A percentile compares a stretch with the other conserved stretches of the same genome.
phyloP scores from a whole-genome alignment of 2,329 filamentous ascomycete species.

The Fusarium papillatum region DNA sequence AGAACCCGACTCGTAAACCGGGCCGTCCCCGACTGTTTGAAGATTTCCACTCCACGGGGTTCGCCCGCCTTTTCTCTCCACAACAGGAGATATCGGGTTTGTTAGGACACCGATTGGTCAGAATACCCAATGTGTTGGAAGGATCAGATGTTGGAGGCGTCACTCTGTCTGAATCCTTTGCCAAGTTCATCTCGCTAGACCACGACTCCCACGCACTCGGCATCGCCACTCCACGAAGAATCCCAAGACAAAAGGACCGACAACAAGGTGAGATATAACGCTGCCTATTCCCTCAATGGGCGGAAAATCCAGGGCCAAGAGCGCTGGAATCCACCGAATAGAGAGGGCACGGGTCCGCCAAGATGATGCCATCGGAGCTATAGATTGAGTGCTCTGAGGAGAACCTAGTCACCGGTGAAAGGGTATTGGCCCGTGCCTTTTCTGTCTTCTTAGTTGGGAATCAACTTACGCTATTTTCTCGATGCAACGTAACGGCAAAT shows the following conservation, averaged over 20 bases:
- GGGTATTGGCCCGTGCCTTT: background rate
- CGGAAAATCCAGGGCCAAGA: background rate
- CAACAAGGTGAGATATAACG: background rate
- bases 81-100: background rate
- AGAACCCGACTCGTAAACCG: background rate
- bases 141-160: background rate
- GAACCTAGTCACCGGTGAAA: background rate
- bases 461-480: background rate
- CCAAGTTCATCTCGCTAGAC: conserved; percentile 3
- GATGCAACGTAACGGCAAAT: background rate
- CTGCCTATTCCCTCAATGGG: background rate
- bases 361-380: conserved; percentile 1
- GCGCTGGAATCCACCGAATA: background rate
- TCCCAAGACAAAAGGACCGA: background rate
- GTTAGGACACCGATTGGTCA: background rate
- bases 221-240: background rate
- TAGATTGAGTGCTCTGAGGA: background rate
- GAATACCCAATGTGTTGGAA: background rate
- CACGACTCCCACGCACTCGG: background rate
- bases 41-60: background rate
- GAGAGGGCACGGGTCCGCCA: background rate
- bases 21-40: background rate
- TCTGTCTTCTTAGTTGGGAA: background rate
- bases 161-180: background rate
- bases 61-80: background rate